Percentiles rank a stretch among this genome's conserved stretches.
phyloP scores from a whole-genome alignment of 148 eudicot genomes.

The Limonium bicolor region DNA sequence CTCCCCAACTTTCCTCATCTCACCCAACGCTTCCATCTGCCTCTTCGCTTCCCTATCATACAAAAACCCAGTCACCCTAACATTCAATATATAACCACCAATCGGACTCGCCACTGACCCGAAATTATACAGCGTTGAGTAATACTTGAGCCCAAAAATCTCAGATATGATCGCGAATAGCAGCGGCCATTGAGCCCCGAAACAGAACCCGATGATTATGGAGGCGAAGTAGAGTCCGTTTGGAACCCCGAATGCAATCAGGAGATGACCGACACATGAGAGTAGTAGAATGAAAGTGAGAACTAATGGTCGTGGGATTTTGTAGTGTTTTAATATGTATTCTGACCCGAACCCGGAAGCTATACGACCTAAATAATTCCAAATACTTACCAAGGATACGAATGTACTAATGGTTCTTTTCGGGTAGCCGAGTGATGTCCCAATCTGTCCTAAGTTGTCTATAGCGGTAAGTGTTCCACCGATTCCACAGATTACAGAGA shows the following conservation, averaged over 20 bases:
- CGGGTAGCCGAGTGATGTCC: slow-evolving; percentile 10
- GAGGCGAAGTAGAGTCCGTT: slow-evolving; percentile 6
- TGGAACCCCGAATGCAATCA: slow-evolving; percentile 7
- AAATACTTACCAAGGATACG: slow-evolving; percentile 8
- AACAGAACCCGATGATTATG: slow-evolving; percentile 9
- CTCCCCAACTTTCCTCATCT: not conserved
- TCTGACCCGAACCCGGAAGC: slow-evolving; percentile 7
- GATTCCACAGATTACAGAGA: slow-evolving; percentile 2
- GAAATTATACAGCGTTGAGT: slow-evolving; percentile 8
- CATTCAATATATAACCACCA: slow-evolving; percentile 10
- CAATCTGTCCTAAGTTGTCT: slow-evolving; percentile 10
- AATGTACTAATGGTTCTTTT: slow-evolving; percentile 6
- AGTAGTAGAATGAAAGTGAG: slow-evolving; percentile 3
- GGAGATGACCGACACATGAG: slow-evolving; percentile 6
- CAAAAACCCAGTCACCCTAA: slow-evolving; percentile 6
- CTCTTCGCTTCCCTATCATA: slow-evolving; percentile 7
- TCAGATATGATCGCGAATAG: slow-evolving; percentile 10
- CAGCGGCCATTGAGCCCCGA: slow-evolving; percentile 6
- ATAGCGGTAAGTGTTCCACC: slow-evolving; percentile 9
- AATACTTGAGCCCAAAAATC: slow-evolving; percentile 14
- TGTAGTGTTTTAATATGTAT: slow-evolving; percentile 3
- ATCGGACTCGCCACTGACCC: slow-evolving; percentile 8
- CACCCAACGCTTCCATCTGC: slow-evolving; percentile 3
- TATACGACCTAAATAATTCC: slow-evolving; percentile 13
- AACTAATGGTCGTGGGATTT: slow-evolving; percentile 1